Conservation (phyloP, 2,329 filamentous ascomycete genomes). For the Neopestalotiopsis sp. region DNA sequence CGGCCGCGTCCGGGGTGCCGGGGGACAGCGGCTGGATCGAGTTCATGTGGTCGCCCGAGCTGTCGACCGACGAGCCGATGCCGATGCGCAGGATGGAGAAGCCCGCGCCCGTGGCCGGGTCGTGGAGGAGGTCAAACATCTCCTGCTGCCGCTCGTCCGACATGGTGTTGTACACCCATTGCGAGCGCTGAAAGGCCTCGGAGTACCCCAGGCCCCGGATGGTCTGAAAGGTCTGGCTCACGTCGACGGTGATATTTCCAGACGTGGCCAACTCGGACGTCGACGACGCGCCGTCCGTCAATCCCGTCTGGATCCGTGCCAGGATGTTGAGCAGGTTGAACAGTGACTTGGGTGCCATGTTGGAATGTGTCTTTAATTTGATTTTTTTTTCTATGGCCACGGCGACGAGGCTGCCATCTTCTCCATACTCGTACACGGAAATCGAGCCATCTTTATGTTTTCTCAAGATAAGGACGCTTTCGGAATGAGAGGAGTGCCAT, state of each 20-base stretch:
- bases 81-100: constrained; percentile 43
- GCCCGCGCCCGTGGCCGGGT: constrained; percentile 38
- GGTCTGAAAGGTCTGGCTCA: constrained; percentile 38
- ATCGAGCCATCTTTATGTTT: not conserved
- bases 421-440: not conserved
- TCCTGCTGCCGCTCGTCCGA: constrained; percentile 36
- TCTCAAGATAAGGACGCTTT: not conserved
- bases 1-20: constrained; percentile 39
- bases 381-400: too few relatives aligned
- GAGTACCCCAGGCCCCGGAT: constrained; percentile 47
- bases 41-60: constrained; percentile 28
- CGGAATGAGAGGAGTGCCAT: not conserved
- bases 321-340: not conserved
- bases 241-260: constrained; percentile 14
- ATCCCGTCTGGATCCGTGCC: not conserved
- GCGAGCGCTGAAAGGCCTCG: constrained; percentile 47
- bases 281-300: not conserved
- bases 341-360: not conserved
- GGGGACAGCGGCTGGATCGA: constrained; percentile 45
- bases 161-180: constrained; percentile 25
- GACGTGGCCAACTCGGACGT: not conserved
- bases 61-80: constrained; percentile 31
- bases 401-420: not conserved
- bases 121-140: constrained; percentile 40
- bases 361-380: not conserved